Evolutionary conservation across 495 filamentous ascomycete genomes (phyloP).

Genomic region (Recurvomyces mirabilis): DNA sequence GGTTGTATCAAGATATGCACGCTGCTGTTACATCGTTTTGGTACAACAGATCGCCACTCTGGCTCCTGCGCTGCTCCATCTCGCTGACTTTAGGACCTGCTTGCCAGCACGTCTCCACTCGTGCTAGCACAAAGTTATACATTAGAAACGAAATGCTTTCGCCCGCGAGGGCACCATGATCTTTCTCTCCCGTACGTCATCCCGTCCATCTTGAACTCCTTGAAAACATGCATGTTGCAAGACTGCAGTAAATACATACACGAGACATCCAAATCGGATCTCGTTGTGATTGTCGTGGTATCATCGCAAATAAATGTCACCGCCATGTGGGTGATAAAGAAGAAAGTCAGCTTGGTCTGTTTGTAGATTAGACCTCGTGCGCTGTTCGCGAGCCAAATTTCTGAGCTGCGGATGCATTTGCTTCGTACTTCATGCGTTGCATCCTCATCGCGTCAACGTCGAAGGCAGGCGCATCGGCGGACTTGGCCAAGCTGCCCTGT

Average conservation of each 20-base stretch:
- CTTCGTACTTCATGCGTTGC: conserved; percentile 26
- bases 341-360: neutral
- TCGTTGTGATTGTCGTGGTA: conserved; percentile 3
- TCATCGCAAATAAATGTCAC: conserved; percentile 7
- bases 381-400: conserved; percentile 1
- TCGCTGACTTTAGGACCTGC: too few species aligned
- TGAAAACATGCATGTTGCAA: neutral
- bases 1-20: too few species aligned
- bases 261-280: neutral
- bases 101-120: too few species aligned
- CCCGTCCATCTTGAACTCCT: neutral
- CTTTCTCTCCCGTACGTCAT: neutral
- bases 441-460: conserved; percentile 26
- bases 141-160: conserved; percentile 2
- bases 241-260: neutral
- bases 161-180: conserved; percentile 4
- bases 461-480: conserved; percentile 15
- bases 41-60: too few species aligned
- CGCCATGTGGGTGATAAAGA: neutral
- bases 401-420: neutral
- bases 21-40: too few species aligned
- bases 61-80: too few species aligned
- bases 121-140: too few species aligned
- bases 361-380: conserved; percentile 1
- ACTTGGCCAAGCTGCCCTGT: neutral